Evolutionary conservation across 331 rosid genomes (phyloP).

Genomic region (Spiraea crenata): DNA sequence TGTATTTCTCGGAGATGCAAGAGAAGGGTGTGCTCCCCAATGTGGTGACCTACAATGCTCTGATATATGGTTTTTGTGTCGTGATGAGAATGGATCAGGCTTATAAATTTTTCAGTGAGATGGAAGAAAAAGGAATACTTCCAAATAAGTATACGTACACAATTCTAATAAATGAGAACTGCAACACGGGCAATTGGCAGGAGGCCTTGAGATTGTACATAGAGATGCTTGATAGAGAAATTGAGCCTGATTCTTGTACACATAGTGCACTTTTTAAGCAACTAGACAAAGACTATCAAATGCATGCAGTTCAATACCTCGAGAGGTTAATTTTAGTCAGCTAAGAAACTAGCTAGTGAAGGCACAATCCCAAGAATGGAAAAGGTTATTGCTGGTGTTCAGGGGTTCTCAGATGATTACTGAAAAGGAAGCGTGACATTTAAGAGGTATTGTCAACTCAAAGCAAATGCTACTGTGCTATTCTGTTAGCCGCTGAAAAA

Average conservation of each 20-base stretch:
- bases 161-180: conserved; percentile 64
- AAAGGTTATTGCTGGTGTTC: conserved; percentile 14
- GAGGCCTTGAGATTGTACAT: conserved; percentile 70
- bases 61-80: conserved; percentile 74
- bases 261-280: conserved; percentile 60
- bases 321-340: conserved; percentile 39
- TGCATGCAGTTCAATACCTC: conserved; percentile 37
- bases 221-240: conserved; percentile 66
- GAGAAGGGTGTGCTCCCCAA: conserved; percentile 62
- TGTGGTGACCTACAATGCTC: conserved; percentile 78
- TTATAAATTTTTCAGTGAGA: conserved; percentile 43
- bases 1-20: conserved; percentile 63
- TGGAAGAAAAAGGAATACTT: conserved; percentile 63
- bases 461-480: conserved; percentile 1
- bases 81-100: conserved; percentile 52
- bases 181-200: conserved; percentile 57
- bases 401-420: conserved; percentile 29
- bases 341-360: conserved; percentile 32
- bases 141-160: conserved; percentile 85
- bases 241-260: conserved; percentile 70
- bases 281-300: conserved; percentile 49
- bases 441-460: conserved; percentile 15
- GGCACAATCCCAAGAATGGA: conserved; percentile 34
- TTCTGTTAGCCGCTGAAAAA: conserved; percentile 10
- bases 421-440: conserved; percentile 17